Evolutionary conservation across 116 monocot genomes (phyloP).

Genomic region (Papilionanthe hybrid): DNA sequence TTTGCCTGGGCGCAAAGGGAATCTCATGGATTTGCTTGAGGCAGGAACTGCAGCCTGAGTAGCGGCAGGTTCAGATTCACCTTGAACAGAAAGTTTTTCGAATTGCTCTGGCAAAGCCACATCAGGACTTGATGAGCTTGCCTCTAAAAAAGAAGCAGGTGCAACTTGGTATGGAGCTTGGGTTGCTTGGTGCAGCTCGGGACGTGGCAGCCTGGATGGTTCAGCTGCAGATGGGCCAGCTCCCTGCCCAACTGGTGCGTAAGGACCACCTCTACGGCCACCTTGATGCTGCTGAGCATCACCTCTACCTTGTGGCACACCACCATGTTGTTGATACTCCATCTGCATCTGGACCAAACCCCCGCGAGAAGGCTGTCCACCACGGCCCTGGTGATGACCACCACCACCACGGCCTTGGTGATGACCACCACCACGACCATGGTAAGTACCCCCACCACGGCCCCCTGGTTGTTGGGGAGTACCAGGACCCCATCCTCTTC

Average conservation of each 20-base stretch:
- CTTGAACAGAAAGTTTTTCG: constrained; percentile 33
- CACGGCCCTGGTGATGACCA: constrained; percentile 7
- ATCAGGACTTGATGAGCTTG: constrained; percentile 23
- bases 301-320: constrained; percentile 7
- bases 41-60: constrained; percentile 14
- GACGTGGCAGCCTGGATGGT: constrained; percentile 46
- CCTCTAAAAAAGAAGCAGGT: constrained; percentile 14
- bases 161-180: constrained; percentile 20
- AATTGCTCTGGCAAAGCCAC: constrained; percentile 21
- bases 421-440: constrained; percentile 9
- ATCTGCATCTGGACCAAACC: not conserved
- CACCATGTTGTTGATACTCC: constrained; percentile 23
- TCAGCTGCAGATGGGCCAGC: constrained; percentile 22
- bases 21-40: constrained; percentile 56
- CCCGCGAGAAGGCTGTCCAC: not conserved
- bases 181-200: constrained; percentile 97
- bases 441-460: constrained; percentile 16
- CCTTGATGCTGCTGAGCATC: constrained; percentile 18
- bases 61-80: constrained; percentile 22
- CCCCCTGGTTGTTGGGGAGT: constrained; percentile 14
- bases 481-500: constrained; percentile 10
- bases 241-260: constrained; percentile 25
- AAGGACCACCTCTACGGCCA: constrained; percentile 24
- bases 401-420: not conserved
- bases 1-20: constrained; percentile 64